These are phyloP conservation scores for Neonectria hederae DNA, from an alignment of 2,329 filamentous ascomycete species.

Conservation along the genomic window DNA sequence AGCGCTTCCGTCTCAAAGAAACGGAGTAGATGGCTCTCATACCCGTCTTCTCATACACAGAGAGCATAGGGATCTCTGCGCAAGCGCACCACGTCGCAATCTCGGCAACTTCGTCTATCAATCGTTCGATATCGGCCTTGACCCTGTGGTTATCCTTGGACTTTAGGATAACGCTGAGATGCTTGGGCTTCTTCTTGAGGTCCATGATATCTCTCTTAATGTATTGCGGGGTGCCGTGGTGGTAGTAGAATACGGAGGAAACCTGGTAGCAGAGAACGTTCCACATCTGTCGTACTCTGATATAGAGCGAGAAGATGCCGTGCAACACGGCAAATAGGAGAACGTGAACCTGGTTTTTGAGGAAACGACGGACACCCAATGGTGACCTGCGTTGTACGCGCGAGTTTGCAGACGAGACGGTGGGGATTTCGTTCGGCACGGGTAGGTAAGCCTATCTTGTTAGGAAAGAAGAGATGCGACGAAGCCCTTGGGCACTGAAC, in stretches of 20 bases:
- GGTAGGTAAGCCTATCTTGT: conserved; percentile 48
- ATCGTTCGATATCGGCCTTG: conserved; percentile 78
- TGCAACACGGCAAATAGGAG: conserved; percentile 77
- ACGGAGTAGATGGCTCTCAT: conserved; percentile 41
- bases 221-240: conserved; percentile 93
- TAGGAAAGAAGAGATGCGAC: neutral
- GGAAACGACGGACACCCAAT: conserved; percentile 68
- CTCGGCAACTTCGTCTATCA: conserved; percentile 92
- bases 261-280: conserved; percentile 81
- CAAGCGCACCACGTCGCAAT: conserved; percentile 93
- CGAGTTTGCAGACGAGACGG: conserved; percentile 31
- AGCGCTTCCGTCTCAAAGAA: conserved; percentile 7
- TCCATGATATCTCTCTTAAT: conserved; percentile 86
- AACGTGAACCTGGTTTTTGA: conserved; percentile 70
- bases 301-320: conserved; percentile 86
- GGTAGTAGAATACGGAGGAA: conserved; percentile 87
- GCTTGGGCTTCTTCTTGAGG: conserved; percentile 79
- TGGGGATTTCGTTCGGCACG: conserved; percentile 46
- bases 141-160: conserved; percentile 75
- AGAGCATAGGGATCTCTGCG: conserved; percentile 86
- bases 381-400: conserved; percentile 49
- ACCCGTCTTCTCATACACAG: conserved; percentile 94
- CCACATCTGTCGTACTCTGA: conserved; percentile 82
- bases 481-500: neutral
- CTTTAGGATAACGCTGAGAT: conserved; percentile 87